A percentile compares a stretch with the other conserved stretches of the same genome.
Conservation (phyloP, 2,329 filamentous ascomycete species). For the Pestalotiopsis fici region DNA sequence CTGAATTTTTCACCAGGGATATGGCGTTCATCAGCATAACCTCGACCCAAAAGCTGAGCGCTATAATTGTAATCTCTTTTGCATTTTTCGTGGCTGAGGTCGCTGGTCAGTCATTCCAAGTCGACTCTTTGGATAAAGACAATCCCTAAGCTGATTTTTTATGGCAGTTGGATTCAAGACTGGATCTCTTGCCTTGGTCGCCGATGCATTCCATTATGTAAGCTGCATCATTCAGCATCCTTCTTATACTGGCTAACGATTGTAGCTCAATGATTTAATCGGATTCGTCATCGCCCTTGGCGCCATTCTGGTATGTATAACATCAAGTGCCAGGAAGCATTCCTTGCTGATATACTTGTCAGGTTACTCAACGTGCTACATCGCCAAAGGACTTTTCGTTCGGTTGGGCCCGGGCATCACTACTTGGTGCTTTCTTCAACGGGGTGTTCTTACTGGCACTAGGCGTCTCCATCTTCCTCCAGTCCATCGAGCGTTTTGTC, state of each 20-base stretch:
- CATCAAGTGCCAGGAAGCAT: not conserved
- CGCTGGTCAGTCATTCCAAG: conserved; percentile 34
- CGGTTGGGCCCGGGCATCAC: conserved; percentile 75
- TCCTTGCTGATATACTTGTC: not conserved
- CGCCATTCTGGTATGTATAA: conserved; percentile 57
- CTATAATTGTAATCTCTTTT: conserved; percentile 50
- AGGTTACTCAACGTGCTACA: conserved; percentile 58
- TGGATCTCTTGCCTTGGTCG: conserved; percentile 69
- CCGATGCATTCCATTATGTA: conserved; percentile 80
- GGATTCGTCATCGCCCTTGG: conserved; percentile 67
- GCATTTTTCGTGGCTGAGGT: conserved; percentile 55
- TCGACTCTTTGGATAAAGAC: not conserved
- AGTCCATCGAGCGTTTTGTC: conserved; percentile 72
- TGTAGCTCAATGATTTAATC: conserved; percentile 65
- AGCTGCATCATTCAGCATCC: conserved; percentile 19
- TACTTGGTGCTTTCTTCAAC: conserved; percentile 80
- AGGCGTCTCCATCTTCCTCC: conserved; percentile 71
- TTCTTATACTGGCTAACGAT: not conserved
- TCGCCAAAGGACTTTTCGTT: conserved; percentile 65
- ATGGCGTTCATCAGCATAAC: conserved; percentile 37
- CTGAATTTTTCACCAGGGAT: not conserved
- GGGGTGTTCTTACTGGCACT: conserved; percentile 73
- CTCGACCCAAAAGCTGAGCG: conserved; percentile 46
- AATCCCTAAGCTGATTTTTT: not conserved
- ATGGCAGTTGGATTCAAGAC: conserved; percentile 47